Evolutionary conservation across 768 basidiomycete species (phyloP).

Genomic region (Amanita exitialis): DNA sequence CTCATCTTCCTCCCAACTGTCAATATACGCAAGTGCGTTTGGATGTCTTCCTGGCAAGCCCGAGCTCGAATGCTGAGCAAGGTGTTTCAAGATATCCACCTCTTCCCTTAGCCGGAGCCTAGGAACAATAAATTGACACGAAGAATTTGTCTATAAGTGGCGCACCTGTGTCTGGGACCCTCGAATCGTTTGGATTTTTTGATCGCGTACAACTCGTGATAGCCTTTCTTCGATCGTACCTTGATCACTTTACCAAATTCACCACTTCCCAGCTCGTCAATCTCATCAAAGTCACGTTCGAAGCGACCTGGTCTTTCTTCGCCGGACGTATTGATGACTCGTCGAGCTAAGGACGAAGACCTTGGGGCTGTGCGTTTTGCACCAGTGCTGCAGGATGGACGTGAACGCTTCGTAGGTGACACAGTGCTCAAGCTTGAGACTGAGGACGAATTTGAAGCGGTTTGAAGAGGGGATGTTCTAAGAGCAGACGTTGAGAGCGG

Average conservation of each 20-base stretch:
- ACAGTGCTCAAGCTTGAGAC: constrained; percentile 31
- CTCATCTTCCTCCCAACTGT: constrained; percentile 94
- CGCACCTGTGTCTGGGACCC: constrained; percentile 83
- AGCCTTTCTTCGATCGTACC: constrained; percentile 55
- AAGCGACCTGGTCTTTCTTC: constrained; percentile 58
- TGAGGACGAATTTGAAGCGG: constrained; percentile 50
- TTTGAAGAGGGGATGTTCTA: constrained; percentile 31
- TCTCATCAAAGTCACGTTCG: constrained; percentile 69
- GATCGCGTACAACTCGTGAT: constrained; percentile 62
- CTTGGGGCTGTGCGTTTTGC: constrained; percentile 15
- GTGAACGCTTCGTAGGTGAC: constrained; percentile 33
- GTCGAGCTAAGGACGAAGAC: constrained; percentile 16
- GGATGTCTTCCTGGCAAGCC: constrained; percentile 46
- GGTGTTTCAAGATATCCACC: constrained; percentile 81
- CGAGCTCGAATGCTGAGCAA: constrained; percentile 29
- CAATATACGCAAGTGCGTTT: constrained; percentile 81
- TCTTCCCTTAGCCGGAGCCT: constrained; percentile 89
- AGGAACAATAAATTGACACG: constrained; percentile 19
- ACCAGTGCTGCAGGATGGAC: constrained; percentile 15
- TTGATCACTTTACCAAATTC: constrained; percentile 93
- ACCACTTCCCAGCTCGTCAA: constrained; percentile 80
- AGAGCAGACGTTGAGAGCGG: constrained; percentile 31
- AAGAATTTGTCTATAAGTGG: constrained; percentile 10
- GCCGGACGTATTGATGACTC: constrained; percentile 27
- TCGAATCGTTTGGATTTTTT: constrained; percentile 93